Base-by-base conservation (phyloP, 1,284 basidiomycete species). In the Cutaneotrichosporon spelunceum region DNA sequence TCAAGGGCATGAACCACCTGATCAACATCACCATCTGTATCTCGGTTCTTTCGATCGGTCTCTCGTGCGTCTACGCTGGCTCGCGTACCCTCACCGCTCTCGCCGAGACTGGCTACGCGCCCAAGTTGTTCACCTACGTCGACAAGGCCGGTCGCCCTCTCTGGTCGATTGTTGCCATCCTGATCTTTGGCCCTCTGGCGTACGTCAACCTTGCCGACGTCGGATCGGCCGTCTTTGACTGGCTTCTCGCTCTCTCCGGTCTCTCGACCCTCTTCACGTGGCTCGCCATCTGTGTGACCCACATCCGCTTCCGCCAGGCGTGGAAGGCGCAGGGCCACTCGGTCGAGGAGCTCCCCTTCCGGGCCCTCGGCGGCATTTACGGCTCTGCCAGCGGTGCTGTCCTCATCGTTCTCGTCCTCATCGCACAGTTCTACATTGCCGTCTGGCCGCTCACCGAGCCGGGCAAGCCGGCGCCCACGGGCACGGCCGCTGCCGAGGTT, bases 241-340 rank as follows among this genome's bases (percentile, higher is more conserved):
- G 82, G 82, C 74, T 83, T 9, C 69, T 83, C 33, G 81, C 80
- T 48, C 70, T 83, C n/a, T 81, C 79, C 29, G 82, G 82, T 73
- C 78, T 84, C 9, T 79, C 80, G 9, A 81, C 81, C n/a, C 79
- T 84, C 65, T 81, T 83, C 77, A 80, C 81, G 50, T 83, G 79
- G 79, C 61, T 70, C 30, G 66, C 70, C 10, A 68, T 71, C 47
- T 66, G 69, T 34, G 39, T 66, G 55, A 65, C 65, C 26, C 70
- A 72, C 56, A 75, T 81, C 57, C 78, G 81, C 24, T 82, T 82
- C 77, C 72, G 81, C 21, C 56, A 56, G 27, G 82, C 81, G 0
- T 81, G 80, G 80, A 62, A 64, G 36, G 65, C 66, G 19, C 78
- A 68, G 64, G 78, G 79, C 14, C 74, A 77, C 67, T 68, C 72